These are phyloP conservation scores for Acacia confusa DNA, from an alignment of 306 rosid genomes.

Conservation along the genomic window DNA sequence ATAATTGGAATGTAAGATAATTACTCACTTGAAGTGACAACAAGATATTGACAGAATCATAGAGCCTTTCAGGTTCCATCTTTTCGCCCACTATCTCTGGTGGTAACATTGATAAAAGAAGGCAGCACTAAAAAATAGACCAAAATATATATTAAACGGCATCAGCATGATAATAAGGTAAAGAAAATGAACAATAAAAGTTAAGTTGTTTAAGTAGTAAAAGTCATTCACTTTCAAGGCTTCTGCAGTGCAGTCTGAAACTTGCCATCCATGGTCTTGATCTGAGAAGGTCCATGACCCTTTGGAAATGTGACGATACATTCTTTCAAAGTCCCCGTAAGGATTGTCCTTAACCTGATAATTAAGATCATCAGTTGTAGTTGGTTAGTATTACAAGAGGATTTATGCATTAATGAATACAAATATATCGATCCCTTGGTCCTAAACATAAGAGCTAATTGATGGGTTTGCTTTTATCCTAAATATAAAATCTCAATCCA, in stretches of 20 bases:
- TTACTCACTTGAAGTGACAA: slow-evolving; percentile 61
- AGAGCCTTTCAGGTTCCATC: slow-evolving; percentile 55
- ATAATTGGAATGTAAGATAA: neutral
- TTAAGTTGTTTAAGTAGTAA: neutral
- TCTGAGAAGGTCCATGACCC: slow-evolving; percentile 87
- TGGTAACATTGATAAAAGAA: slow-evolving; percentile 55
- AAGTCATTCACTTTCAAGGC: slow-evolving; percentile 52
- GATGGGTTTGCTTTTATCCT: no score
- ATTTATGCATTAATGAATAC: no score
- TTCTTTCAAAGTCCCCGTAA: slow-evolving; percentile 56
- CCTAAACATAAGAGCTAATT: no score
- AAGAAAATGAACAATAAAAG: neutral
- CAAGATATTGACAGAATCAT: slow-evolving; percentile 63
- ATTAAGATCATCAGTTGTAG: neutral
- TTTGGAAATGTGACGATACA: slow-evolving; percentile 75
- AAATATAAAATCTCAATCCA: no score
- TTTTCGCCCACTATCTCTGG: slow-evolving; percentile 67
- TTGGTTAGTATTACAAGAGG: no score
- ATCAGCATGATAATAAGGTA: neutral
- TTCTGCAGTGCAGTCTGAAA: slow-evolving; percentile 83
- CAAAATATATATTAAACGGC: neutral
- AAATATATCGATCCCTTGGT: no score
- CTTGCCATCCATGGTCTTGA: slow-evolving; percentile 87
- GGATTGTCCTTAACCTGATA: slow-evolving; percentile 59
- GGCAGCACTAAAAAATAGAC: slow-evolving; percentile 55